Conservation (phyloP, 2,329 filamentous ascomycete species). For the Tolypocladium nubicola region DNA sequence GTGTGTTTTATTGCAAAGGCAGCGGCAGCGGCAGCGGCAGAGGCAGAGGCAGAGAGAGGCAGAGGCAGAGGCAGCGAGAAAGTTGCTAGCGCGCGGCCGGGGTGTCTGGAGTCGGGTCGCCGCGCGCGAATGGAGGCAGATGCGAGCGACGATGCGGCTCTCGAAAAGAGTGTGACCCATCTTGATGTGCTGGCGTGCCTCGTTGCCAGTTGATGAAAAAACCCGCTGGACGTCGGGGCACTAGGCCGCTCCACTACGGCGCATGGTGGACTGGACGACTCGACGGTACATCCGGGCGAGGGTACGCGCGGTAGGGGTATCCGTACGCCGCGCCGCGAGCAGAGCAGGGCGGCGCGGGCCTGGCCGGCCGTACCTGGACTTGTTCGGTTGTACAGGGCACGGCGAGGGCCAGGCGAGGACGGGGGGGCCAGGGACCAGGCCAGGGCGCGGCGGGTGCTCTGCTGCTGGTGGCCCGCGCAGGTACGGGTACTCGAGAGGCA, state of each 20-base stretch:
- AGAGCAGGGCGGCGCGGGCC: background rate
- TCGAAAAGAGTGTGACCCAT: slow-evolving; percentile 53
- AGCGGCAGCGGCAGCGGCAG: background rate
- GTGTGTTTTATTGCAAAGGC: slow-evolving; percentile 54
- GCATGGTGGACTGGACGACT: slow-evolving; percentile 18
- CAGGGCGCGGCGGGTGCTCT: background rate
- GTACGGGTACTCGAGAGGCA: too few species aligned
- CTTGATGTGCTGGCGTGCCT: slow-evolving; percentile 86
- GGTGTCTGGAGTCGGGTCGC: slow-evolving; percentile 30
- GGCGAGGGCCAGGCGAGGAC: background rate
- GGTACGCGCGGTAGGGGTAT: background rate
- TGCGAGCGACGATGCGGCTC: slow-evolving; percentile 57
- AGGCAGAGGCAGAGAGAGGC: too few species aligned
- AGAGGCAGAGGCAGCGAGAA: slow-evolving; percentile 7
- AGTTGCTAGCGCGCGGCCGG: slow-evolving; percentile 38
- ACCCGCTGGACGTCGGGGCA: slow-evolving; percentile 46
- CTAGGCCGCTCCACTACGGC: slow-evolving; percentile 53
- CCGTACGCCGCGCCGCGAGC: background rate
- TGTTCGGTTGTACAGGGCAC: background rate
- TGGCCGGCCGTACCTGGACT: too few species aligned
- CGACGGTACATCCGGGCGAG: too few species aligned
- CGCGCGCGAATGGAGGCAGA: slow-evolving; percentile 30
- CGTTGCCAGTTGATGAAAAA: slow-evolving; percentile 67
- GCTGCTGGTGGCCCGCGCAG: too few species aligned
- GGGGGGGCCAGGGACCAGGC: background rate